Evolutionary conservation across 306 rosid species (phyloP), one percentile per base, ranked within the genome.

Genomic region (Dryas drummondii): DNA sequence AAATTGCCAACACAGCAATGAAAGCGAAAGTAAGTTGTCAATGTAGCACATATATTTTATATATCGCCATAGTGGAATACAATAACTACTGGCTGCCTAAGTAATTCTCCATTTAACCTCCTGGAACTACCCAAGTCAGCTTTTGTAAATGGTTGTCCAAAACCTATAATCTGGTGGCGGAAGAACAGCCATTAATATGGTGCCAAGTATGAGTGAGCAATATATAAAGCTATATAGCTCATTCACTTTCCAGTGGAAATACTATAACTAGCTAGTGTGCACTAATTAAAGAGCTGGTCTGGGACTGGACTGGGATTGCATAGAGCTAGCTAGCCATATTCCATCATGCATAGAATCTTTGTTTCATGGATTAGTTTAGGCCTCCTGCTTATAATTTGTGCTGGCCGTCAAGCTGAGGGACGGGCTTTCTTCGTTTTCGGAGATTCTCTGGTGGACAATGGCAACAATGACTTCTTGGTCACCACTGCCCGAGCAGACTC

Each of bases 381-480:
- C 2, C 13, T 78, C 2, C 13, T 78, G 45, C 57, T 79, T 0
- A 16, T 75, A 42, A 63, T 68, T 74, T 55, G 78, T 46, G 27
- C 74, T 14, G 75, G 81, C 9, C 67, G 0, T 13, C 83, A 73
- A 45, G 85, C 83, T 15, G 93, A 84, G 58, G 97, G 84, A 3
- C 84, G 96, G 19, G 90, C 97, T 3, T 91, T 91, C 86, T 84
- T 89, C 42, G 97, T 91, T 56, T 91, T 91, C 40, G 97, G 97
- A 16, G 97, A 91, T 61, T 91, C 97, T 0, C 81, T 91, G 1
- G 97, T 91, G 19, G 97, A 91, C 58, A 91, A 52, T 70, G 97
- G 97, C 48, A 91, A 91, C 81, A 91, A 91, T 73, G 78, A 91
- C 70, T 91, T 75, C 81, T 74, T 91, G 64, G 88, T 86, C 49